Evolutionary conservation across 1,284 basidiomycete species (phyloP).

Genomic region (Ganoderma boninense): DNA sequence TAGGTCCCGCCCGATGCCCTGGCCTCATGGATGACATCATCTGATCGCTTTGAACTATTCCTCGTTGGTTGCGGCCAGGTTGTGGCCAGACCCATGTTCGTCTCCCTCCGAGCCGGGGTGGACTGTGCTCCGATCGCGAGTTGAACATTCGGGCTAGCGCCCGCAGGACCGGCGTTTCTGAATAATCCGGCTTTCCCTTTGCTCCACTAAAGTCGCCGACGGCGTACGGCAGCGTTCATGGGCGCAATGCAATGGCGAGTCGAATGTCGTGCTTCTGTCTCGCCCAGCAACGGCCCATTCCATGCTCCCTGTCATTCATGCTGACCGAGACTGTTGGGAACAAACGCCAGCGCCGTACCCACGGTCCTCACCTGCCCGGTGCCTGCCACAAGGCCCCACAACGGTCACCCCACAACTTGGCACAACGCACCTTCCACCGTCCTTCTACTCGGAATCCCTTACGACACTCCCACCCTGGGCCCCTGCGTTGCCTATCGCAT

Average conservation of each 20-base stretch:
- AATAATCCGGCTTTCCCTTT: not conserved
- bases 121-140: not conserved
- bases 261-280: not conserved
- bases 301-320: not conserved
- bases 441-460: not conserved
- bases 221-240: not conserved
- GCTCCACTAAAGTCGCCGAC: not conserved
- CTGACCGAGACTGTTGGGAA: not conserved
- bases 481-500: constrained; percentile 11
- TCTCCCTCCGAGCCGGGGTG: not conserved
- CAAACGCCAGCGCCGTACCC: not conserved
- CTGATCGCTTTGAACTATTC: constrained; percentile 2
- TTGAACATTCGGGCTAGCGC: not conserved
- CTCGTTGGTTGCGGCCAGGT: not conserved
- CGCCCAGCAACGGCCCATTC: not conserved
- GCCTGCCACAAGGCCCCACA: not conserved
- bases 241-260: not conserved
- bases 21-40: constrained; percentile 26
- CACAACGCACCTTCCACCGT: not conserved
- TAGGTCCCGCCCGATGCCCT: not conserved
- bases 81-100: constrained; percentile 9
- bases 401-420: not conserved
- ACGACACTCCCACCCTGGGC: not conserved
- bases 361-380: not conserved
- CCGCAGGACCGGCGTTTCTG: not conserved